phyloP scores from a whole-genome alignment of 2,329 filamentous ascomycete genomes.

The Fusarium sp. region DNA sequence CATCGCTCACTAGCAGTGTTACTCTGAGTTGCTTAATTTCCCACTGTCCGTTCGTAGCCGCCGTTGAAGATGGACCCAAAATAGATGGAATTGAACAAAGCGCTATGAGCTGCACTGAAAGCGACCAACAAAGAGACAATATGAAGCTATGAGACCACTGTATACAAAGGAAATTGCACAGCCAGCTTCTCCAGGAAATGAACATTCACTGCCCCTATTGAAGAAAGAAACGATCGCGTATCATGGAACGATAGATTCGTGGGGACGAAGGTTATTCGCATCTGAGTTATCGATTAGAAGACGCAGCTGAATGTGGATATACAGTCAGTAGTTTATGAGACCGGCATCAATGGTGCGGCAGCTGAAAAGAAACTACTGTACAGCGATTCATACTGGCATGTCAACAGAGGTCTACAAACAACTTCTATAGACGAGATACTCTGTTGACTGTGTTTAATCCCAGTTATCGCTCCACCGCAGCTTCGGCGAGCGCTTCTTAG shows the following conservation, averaged over 20 bases:
- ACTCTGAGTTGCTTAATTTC: slow-evolving; percentile 9
- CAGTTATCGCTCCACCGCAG: slow-evolving; percentile 23
- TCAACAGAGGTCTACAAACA: slow-evolving; percentile 1
- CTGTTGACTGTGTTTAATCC: slow-evolving; percentile 15
- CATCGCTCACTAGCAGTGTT: neutral
- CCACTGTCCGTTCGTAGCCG: neutral
- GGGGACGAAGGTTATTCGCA: slow-evolving; percentile 9
- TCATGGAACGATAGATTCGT: neutral
- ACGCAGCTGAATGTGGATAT: slow-evolving; percentile 13
- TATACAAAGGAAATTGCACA: slow-evolving; percentile 5
- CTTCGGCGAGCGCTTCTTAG: slow-evolving; percentile 21
- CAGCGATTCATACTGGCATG: neutral
- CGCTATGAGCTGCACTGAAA: neutral
- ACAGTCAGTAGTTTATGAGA: neutral
- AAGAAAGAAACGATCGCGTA: neutral
- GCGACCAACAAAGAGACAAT: neutral
- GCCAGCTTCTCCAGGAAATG: slow-evolving; percentile 9
- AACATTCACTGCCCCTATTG: slow-evolving; percentile 1
- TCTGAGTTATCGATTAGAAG: slow-evolving; percentile 5
- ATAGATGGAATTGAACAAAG: slow-evolving; percentile 37
- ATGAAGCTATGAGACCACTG: neutral
- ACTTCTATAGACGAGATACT: neutral
- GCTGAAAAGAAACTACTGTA: slow-evolving; percentile 4
- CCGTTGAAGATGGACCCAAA: slow-evolving; percentile 9
- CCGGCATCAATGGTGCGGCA: slow-evolving; percentile 31